Evolutionary conservation across 306 rosid species (phyloP).

Genomic region (Glycine soja): DNA sequence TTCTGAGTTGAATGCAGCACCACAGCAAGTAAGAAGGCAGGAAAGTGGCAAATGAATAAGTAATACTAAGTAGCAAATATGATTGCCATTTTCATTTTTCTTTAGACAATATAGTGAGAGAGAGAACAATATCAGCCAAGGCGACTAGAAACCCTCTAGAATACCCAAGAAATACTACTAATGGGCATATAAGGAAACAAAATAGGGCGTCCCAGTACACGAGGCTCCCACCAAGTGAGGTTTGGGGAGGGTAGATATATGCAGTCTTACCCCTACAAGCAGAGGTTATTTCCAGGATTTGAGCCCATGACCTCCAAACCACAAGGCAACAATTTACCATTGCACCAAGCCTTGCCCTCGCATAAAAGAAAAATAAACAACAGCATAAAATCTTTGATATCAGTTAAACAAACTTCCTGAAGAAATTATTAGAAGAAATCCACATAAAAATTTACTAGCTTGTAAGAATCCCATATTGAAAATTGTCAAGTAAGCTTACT

Average conservation of each 20-base stretch:
- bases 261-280: slow-evolving; percentile 4
- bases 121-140: not conserved
- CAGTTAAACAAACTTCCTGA: slow-evolving; percentile 8
- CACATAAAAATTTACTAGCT: not conserved
- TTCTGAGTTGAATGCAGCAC: not conserved
- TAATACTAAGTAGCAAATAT: not conserved
- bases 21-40: not conserved
- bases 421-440: slow-evolving; percentile 9
- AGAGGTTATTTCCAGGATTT: slow-evolving; percentile 1
- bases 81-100: not conserved
- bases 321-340: slow-evolving; percentile 18
- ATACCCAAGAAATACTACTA: not conserved
- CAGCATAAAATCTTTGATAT: not conserved
- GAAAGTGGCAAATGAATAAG: not conserved
- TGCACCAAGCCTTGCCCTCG: not conserved
- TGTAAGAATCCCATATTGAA: not conserved
- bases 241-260: not conserved
- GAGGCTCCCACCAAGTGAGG: slow-evolving; percentile 17
- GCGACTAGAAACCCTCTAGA: not conserved
- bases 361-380: slow-evolving; percentile 8
- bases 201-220: not conserved
- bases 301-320: not conserved
- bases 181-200: not conserved
- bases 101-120: not conserved
- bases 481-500: slow-evolving; percentile 37